These are phyloP conservation scores for Kodamaea derodonti DNA, from an alignment of 1,139 yeast species.

Conservation along the genomic window DNA sequence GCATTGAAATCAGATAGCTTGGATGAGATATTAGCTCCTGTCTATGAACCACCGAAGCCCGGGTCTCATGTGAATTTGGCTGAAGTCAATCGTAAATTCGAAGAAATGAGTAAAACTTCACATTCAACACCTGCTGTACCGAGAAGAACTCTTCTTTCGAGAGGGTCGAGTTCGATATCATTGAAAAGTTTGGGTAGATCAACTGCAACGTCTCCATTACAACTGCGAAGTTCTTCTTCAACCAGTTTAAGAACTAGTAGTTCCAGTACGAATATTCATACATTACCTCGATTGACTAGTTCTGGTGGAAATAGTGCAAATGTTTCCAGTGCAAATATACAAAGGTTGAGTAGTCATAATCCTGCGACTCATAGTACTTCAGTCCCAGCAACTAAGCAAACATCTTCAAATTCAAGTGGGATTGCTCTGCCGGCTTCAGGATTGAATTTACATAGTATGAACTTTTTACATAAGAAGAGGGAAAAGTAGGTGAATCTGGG, in stretches of 20 bases:
- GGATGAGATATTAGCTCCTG: slow-evolving; percentile 57
- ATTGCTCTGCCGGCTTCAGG: slow-evolving; percentile 10
- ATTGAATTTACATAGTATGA: slow-evolving; percentile 13
- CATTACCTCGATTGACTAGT: neutral
- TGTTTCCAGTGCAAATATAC: neutral
- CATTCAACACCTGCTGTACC: slow-evolving; percentile 1
- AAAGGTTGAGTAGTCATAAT: slow-evolving; percentile 4
- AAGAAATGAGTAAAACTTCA: slow-evolving; percentile 11
- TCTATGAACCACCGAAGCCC: slow-evolving; percentile 55
- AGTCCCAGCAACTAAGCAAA: slow-evolving; percentile 32
- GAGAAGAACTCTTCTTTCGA: slow-evolving; percentile 3
- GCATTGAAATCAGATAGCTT: slow-evolving; percentile 55
- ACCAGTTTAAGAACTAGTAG: slow-evolving; percentile 14
- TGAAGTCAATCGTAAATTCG: slow-evolving; percentile 23
- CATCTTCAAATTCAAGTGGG: slow-evolving; percentile 10
- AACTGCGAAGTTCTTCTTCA: slow-evolving; percentile 27
- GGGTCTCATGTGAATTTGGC: slow-evolving; percentile 35
- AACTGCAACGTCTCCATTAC: slow-evolving; percentile 24
- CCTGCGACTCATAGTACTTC: slow-evolving; percentile 26
- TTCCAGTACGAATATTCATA: neutral
- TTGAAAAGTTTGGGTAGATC: slow-evolving; percentile 11
- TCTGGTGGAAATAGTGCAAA: neutral
- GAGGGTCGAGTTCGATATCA: slow-evolving; percentile 5
- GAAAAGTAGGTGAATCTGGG: slow-evolving; percentile 5
- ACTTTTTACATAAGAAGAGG: slow-evolving; percentile 14